Evolutionary conservation across 148 eudicot genomes (phyloP).

Genomic region (Fagopyrum esculentum): DNA sequence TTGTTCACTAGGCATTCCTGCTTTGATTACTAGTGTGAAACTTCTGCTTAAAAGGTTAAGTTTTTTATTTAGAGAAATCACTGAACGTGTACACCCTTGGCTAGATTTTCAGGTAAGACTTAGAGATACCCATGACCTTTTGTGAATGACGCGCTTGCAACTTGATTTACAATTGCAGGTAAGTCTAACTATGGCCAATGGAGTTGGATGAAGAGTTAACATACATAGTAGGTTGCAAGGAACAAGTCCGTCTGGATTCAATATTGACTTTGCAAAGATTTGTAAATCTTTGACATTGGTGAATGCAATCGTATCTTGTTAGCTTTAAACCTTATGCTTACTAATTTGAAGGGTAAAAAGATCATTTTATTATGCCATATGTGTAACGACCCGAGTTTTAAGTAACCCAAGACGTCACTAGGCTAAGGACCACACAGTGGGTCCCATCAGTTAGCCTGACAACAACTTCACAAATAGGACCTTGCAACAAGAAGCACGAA

Average conservation of each 20-base stretch:
- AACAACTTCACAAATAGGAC: no score
- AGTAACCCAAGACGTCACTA: no score
- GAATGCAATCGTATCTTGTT: not conserved
- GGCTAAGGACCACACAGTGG: no score
- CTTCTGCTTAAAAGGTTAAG: constrained; percentile 52
- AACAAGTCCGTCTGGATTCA: not conserved
- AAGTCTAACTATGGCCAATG: not conserved
- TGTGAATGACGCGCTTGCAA: not conserved
- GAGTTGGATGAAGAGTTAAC: not conserved
- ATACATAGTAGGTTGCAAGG: not conserved
- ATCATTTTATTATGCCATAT: no score
- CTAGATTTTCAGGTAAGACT: no score
- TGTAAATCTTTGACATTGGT: not conserved
- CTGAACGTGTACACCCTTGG: not conserved
- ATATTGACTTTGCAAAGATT: not conserved
- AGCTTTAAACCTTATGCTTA: no score
- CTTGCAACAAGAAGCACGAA: no score
- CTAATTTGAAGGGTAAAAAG: no score
- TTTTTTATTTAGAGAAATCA: not conserved
- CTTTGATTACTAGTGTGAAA: constrained; percentile 47
- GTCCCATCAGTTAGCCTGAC: no score
- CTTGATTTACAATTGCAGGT: not conserved
- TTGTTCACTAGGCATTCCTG: constrained; percentile 45
- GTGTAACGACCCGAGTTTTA: no score
- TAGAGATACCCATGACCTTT: no score